phyloP scores from a whole-genome alignment of 2,329 filamentous ascomycete species.

The Fusarium guadeloupense region DNA sequence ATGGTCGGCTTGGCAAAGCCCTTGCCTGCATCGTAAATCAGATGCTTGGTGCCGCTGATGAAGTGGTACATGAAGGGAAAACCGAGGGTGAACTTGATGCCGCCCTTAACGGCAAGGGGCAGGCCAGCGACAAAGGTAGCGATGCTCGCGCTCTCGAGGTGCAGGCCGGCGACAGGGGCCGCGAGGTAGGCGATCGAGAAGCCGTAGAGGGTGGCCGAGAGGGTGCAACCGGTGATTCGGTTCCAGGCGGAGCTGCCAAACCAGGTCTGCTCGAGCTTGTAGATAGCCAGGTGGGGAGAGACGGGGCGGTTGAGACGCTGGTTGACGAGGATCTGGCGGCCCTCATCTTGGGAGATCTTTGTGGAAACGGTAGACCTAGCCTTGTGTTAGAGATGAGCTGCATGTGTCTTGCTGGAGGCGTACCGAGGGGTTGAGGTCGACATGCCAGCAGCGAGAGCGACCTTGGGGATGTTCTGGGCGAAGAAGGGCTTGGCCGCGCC shows the following conservation, averaged over 20 bases:
- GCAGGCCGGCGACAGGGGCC: slow-evolving; percentile 75
- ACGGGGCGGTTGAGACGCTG: slow-evolving; percentile 86
- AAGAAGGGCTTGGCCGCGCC: slow-evolving; percentile 59
- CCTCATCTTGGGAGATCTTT: slow-evolving; percentile 64
- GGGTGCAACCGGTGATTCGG: slow-evolving; percentile 81
- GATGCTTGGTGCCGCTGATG: slow-evolving; percentile 64
- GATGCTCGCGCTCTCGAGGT: slow-evolving; percentile 67
- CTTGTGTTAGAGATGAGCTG: not conserved
- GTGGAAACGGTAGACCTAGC: slow-evolving; percentile 56
- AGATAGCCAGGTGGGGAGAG: slow-evolving; percentile 86
- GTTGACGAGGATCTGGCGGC: slow-evolving; percentile 73
- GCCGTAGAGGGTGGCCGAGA: slow-evolving; percentile 79
- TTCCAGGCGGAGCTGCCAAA: slow-evolving; percentile 76
- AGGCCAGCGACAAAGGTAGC: slow-evolving; percentile 68
- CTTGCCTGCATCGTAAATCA: slow-evolving; percentile 61
- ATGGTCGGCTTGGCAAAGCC: slow-evolving; percentile 62
- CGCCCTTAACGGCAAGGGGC: slow-evolving; percentile 67
- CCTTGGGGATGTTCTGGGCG: slow-evolving; percentile 57
- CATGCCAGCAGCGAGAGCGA: slow-evolving; percentile 54
- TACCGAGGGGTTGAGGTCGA: slow-evolving; percentile 60
- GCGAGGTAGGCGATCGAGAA: slow-evolving; percentile 84
- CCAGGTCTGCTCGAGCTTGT: slow-evolving; percentile 88
- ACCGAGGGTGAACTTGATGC: slow-evolving; percentile 62
- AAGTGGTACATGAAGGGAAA: slow-evolving; percentile 70
- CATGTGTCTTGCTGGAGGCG: slow-evolving; percentile 21